Evolutionary conservation across 2,329 filamentous ascomycete species (phyloP).

Genomic region (Xylaria sp.): DNA sequence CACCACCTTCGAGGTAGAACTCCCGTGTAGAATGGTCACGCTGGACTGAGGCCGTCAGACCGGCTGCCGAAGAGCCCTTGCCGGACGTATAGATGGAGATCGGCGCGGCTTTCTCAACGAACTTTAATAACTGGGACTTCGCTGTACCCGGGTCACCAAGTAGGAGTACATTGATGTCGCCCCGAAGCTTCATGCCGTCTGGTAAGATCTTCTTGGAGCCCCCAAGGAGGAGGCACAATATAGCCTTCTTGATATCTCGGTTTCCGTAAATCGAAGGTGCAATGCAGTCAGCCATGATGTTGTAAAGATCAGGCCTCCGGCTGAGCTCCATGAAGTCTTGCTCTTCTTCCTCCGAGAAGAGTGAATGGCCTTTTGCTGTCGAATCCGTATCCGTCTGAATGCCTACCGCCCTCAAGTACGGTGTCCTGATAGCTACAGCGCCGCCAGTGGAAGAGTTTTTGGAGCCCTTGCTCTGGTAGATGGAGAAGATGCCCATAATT

Average conservation of each 20-base stretch:
- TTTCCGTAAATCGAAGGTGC: conserved; percentile 98
- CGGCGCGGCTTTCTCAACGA: conserved; percentile 93
- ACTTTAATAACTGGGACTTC: conserved; percentile 96
- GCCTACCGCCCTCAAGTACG: conserved; percentile 89
- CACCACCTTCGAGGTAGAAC: conserved; percentile 97
- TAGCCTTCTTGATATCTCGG: conserved; percentile 93
- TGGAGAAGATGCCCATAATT: conserved; percentile 96
- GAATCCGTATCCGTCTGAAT: conserved; percentile 91
- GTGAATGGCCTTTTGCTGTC: conserved; percentile 78
- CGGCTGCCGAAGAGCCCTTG: conserved; percentile 95
- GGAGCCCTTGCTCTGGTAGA: conserved; percentile 89
- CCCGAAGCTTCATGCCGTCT: conserved; percentile 95
- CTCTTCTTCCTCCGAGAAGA: conserved; percentile 94
- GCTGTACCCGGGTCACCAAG: conserved; percentile 97
- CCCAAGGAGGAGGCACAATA: conserved; percentile 88
- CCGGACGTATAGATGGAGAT: conserved; percentile 99
- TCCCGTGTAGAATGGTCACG: conserved; percentile 89
- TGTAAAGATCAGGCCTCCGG: conserved; percentile 88
- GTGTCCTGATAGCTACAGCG: conserved; percentile 92
- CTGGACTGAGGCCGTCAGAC: conserved; percentile 96
- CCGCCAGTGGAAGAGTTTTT: conserved; percentile 74
- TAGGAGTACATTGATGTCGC: conserved; percentile 96
- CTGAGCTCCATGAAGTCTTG: conserved; percentile 95
- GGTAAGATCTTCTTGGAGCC: conserved; percentile 97
- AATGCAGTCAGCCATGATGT: conserved; percentile 86